Evolutionary conservation across 371 early-diverging fungal genomes (phyloP).

Genomic region (Circinella minor): DNA sequence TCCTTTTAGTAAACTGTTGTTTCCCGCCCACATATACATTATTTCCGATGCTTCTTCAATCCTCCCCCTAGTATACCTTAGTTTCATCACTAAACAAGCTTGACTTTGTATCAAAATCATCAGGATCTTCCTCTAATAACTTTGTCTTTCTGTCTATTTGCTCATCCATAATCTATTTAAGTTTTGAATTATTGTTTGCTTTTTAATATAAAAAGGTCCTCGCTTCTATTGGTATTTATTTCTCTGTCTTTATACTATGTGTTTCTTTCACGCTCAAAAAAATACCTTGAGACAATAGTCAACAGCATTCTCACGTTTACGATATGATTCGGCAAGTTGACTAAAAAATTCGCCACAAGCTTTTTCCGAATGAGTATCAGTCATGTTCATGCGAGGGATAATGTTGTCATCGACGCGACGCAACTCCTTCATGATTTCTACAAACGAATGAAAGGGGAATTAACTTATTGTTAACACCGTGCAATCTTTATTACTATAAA

Average conservation of each 20-base stretch:
- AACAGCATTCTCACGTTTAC: constrained; percentile 70
- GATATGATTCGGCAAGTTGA: constrained; percentile 69
- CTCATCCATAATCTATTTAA: constrained; percentile 61
- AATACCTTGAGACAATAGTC: constrained; percentile 70
- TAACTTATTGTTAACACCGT: too few relatives aligned
- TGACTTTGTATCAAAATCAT: constrained; percentile 63
- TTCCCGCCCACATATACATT: too few relatives aligned
- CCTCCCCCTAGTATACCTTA: constrained; percentile 36
- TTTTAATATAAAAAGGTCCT: neutral
- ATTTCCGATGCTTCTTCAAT: too few relatives aligned
- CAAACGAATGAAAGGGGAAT: neutral
- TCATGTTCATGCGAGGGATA: constrained; percentile 75
- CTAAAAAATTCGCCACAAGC: constrained; percentile 73
- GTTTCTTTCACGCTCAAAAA: neutral
- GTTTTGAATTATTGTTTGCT: too few relatives aligned
- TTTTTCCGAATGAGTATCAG: constrained; percentile 67
- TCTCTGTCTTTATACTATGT: too few relatives aligned
- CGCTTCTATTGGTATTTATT: neutral
- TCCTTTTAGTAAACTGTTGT: neutral
- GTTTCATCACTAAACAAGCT: constrained; percentile 65
- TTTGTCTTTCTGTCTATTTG: constrained; percentile 60
- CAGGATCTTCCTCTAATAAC: constrained; percentile 63
- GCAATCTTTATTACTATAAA: too few relatives aligned
- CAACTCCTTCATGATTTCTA: constrained; percentile 72
- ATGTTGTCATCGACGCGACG: constrained; percentile 85